Evolutionary conservation across 768 basidiomycete genomes (phyloP).

Genomic region (Lactifluus subvellereus): DNA sequence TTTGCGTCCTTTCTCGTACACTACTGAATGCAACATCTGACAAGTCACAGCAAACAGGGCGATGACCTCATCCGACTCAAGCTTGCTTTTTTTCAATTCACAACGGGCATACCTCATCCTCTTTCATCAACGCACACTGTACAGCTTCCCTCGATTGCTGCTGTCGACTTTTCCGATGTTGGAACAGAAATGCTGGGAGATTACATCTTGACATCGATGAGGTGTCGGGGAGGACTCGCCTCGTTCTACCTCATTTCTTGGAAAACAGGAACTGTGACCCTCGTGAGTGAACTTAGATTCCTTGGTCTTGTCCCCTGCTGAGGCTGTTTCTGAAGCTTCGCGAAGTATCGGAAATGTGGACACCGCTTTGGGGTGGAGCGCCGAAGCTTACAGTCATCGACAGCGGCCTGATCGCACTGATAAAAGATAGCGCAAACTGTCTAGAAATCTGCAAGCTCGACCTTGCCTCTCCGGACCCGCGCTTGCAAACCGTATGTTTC

Average conservation of each 20-base stretch:
- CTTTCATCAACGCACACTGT: background rate
- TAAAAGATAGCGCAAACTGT: background rate
- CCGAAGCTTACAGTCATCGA: background rate
- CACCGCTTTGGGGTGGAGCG: background rate
- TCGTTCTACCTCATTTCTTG: conserved; percentile 9
- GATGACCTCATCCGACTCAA: background rate
- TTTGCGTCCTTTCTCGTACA: background rate
- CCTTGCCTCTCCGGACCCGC: background rate
- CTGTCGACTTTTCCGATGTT: background rate
- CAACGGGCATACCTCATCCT: background rate
- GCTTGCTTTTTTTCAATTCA: background rate
- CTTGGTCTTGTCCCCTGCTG: background rate
- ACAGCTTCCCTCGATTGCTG: background rate
- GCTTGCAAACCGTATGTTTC: background rate
- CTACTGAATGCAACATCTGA: background rate
- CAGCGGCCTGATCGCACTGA: background rate
- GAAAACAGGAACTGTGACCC: conserved; percentile 1
- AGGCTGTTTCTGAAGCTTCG: background rate
- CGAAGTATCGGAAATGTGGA: background rate
- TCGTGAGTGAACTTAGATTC: background rate
- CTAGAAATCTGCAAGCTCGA: conserved; percentile 6
- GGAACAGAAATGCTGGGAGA: background rate
- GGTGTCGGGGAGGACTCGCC: background rate
- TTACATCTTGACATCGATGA: background rate
- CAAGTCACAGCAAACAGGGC: background rate